Percentiles rank a stretch among this genome's conserved stretches.
These are phyloP conservation scores for Leishmania arabica DNA, from an alignment of 208 protist species.

Conservation along the genomic window DNA sequence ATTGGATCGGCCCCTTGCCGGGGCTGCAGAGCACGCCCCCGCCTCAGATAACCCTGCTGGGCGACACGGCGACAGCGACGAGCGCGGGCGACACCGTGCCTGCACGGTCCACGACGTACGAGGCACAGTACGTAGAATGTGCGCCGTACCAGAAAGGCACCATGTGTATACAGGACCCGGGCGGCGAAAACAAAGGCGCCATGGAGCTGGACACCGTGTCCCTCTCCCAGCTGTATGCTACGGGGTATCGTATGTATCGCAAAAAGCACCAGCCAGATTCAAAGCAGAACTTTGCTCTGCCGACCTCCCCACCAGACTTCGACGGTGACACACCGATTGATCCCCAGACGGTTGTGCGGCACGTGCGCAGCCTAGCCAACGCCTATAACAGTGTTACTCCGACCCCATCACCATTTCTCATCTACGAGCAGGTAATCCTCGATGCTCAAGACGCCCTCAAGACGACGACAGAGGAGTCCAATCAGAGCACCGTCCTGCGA, in stretches of 20 bases:
- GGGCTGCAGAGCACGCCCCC: conserved; percentile 13
- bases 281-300: conserved; percentile 37
- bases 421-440: conserved; percentile 67
- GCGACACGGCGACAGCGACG: conserved; percentile 38
- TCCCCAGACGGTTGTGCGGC: conserved; percentile 56
- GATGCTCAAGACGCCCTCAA: conserved; percentile 30
- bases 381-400: conserved; percentile 45
- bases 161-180: conserved; percentile 70
- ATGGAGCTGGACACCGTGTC: conserved; percentile 48
- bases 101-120: conserved; percentile 69
- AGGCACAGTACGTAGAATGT: conserved; percentile 54
- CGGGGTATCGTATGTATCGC: conserved; percentile 60
- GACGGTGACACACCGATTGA: conserved; percentile 68
- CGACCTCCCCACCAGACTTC: conserved; percentile 74
- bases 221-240: conserved; percentile 69
- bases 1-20: conserved; percentile 29
- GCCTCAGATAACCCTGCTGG: conserved; percentile 43
- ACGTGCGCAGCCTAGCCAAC: conserved; percentile 71
- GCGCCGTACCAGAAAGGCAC: conserved; percentile 51
- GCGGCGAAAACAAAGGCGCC: conserved; percentile 31
- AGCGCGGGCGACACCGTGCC: conserved; percentile 47
- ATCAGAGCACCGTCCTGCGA: conserved; percentile 20
- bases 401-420: conserved; percentile 65
- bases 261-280: conserved; percentile 33
- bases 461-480: conserved; percentile 25